phyloP scores from a whole-genome alignment of 495 filamentous ascomycete genomes.

The Hypoxylon fuscum region DNA sequence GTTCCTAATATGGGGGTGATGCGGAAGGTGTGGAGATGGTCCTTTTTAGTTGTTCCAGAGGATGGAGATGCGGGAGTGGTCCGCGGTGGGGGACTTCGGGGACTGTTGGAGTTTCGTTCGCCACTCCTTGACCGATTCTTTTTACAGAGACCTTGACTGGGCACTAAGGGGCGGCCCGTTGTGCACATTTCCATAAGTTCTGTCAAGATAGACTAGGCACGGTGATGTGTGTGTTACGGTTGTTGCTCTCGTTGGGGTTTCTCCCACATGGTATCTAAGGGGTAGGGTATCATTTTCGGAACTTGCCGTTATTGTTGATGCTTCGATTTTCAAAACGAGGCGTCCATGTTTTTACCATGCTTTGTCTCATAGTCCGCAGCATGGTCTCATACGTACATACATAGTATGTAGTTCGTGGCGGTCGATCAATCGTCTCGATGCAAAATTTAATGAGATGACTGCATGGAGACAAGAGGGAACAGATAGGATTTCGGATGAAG shows the following conservation, averaged over 20 bases:
- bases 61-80: conserved; percentile 32
- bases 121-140: conserved; percentile 34
- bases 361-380: conserved; percentile 16
- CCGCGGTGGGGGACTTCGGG: conserved; percentile 23
- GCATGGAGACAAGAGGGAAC: conserved; percentile 24
- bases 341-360: conserved; percentile 22
- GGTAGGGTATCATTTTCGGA: conserved; percentile 19
- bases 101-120: conserved; percentile 22
- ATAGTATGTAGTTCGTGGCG: too few relatives aligned
- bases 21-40: conserved; percentile 26
- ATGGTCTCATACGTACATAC: not conserved
- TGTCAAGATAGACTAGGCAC: conserved; percentile 5
- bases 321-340: conserved; percentile 2
- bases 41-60: conserved; percentile 14
- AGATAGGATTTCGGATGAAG: conserved; percentile 25
- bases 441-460: conserved; percentile 29
- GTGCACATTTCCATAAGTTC: conserved; percentile 25
- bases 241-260: conserved; percentile 14
- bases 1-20: conserved; percentile 33
- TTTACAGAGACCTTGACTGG: conserved; percentile 7
- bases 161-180: conserved; percentile 33
- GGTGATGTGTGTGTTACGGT: conserved; percentile 13
- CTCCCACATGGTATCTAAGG: conserved; percentile 8
- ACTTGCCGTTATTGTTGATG: conserved; percentile 16
- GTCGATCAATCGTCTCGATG: conserved; percentile 10